Evolutionary conservation across 1,284 basidiomycete species (phyloP).

Genomic region (Somion occarium): DNA sequence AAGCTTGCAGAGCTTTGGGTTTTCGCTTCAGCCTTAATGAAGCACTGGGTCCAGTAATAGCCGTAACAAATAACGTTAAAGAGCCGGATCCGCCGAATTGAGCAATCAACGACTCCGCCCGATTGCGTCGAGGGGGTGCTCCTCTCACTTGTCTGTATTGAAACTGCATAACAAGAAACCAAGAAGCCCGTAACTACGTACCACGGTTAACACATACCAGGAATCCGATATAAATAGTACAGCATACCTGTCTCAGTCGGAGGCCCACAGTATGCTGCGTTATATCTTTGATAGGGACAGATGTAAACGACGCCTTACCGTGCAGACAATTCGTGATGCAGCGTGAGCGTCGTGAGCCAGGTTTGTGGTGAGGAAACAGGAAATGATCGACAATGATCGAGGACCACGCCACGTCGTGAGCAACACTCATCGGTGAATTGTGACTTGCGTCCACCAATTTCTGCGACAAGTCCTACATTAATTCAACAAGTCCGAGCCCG

Average conservation of each 20-base stretch:
- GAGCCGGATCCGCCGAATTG: neutral
- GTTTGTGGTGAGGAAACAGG: neutral
- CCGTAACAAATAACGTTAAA: neutral
- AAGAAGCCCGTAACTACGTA: neutral
- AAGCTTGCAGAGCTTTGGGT: neutral
- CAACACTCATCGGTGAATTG: too few relatives aligned
- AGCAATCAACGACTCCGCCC: neutral
- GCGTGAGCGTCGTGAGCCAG: neutral
- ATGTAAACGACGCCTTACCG: too few relatives aligned
- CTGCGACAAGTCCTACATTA: too few relatives aligned
- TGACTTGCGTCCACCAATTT: too few relatives aligned
- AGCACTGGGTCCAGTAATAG: neutral
- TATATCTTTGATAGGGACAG: too few relatives aligned
- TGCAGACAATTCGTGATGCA: neutral
- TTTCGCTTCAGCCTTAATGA: neutral
- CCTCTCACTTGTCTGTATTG: neutral
- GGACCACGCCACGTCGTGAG: neutral
- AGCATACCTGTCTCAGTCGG: neutral
- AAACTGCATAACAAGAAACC: neutral
- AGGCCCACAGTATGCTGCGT: neutral
- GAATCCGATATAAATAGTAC: neutral
- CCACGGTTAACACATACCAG: neutral
- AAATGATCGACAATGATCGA: too few relatives aligned
- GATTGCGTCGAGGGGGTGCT: neutral
- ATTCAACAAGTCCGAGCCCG: too few relatives aligned